phyloP scores from a whole-genome alignment of 306 rosid genomes.

The Coriaria nepalensis region DNA sequence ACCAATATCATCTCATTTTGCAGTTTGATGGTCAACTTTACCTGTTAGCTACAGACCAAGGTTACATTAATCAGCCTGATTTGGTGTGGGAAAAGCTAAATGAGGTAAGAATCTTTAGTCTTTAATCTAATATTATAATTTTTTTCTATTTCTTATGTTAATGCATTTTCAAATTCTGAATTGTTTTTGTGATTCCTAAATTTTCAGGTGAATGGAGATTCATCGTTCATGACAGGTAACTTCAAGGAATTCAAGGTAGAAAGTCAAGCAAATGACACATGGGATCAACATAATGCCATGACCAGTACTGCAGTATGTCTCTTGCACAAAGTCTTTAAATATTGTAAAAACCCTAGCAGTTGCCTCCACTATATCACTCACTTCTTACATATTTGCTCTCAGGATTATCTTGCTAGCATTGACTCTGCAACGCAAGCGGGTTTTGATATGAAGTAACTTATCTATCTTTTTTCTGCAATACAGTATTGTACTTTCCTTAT shows the following conservation, averaged over 20 bases:
- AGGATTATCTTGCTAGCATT: slow-evolving; percentile 93
- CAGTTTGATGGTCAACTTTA: slow-evolving; percentile 79
- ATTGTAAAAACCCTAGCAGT: slow-evolving; percentile 4
- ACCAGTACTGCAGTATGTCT: slow-evolving; percentile 75
- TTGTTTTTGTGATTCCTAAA: neutral
- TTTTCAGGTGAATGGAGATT: slow-evolving; percentile 86
- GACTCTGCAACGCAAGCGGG: slow-evolving; percentile 58
- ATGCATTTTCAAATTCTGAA: slow-evolving; percentile 3
- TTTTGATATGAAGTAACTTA: slow-evolving; percentile 56
- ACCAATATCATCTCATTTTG: slow-evolving; percentile 9
- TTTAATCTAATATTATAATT: no score
- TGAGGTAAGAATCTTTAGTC: slow-evolving; percentile 47
- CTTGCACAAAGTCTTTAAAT: neutral
- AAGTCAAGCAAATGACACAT: slow-evolving; percentile 40
- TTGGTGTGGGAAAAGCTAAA: slow-evolving; percentile 96
- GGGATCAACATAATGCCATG: slow-evolving; percentile 77
- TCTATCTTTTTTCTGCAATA: slow-evolving; percentile 1
- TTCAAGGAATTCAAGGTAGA: slow-evolving; percentile 89
- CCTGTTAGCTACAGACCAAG: slow-evolving; percentile 98
- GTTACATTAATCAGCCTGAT: slow-evolving; percentile 93
- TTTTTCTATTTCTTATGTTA: neutral
- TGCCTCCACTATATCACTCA: slow-evolving; percentile 16
- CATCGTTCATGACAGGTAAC: slow-evolving; percentile 80
- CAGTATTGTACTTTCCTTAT: no score
- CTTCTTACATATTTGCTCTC: slow-evolving; percentile 21